Evolutionary conservation across 768 basidiomycete genomes (phyloP), one percentile per base, ranked within the genome.

Genomic region (Boletus tylopilopsis): DNA sequence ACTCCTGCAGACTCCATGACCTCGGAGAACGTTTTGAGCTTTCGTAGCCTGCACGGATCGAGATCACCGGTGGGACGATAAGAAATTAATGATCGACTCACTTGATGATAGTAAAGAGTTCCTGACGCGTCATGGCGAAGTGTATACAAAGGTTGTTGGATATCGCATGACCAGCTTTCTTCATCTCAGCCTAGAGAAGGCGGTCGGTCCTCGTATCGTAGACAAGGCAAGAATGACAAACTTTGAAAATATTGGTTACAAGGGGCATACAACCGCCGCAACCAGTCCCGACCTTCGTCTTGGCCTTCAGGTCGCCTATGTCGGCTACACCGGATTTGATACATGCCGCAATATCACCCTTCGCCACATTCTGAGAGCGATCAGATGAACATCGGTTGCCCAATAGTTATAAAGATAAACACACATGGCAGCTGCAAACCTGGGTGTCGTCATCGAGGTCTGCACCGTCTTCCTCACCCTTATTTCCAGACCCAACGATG

Each of bases 241-340:
- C 70, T 56, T 73, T 73, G 64, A 73, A 70, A 23, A 71, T 68
- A 50, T 57, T 71, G 22, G 72, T 75, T 19, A 63, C 57, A 35
- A 87, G 68, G 4, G 86, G 86, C 48, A 85, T 68, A 59, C 85
- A 88, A 38, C 86, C 87, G 36, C 86, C 85, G 54, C 86, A 89
- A 2, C 86, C 86, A 1, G 81, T 80, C 5, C 84, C 84, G 6
- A 74, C 79, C 63, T 88, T 90, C 6, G 86, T 87, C 64, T 80
- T 79, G 24, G 65, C 55, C 64, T 87, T 87, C 55, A 88, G 65
- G 38, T 74, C 78, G 4, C 60, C 71, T n/a, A 88, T 59, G 7
- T 65, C 71, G 40, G 75, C 75, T 1, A 68, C 60, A 2, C 82
- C 84, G 0, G 70, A 68, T 56, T 73, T 71, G 48, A 86, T 71